Conservation (phyloP, 106 monocot genomes). For the Hemerocallis citrina region DNA sequence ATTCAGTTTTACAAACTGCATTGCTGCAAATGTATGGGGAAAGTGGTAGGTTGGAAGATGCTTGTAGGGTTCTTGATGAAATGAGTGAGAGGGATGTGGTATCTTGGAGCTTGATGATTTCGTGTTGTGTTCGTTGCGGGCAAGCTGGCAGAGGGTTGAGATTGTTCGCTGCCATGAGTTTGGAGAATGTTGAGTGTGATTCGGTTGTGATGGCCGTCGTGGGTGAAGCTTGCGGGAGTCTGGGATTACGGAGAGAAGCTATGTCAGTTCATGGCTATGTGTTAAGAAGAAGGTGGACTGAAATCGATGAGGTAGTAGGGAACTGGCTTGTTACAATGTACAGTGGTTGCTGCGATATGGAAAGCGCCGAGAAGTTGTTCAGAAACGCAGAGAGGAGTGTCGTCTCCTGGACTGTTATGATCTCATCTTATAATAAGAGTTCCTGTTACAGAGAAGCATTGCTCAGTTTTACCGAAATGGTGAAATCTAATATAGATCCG, state of each 20-base stretch:
- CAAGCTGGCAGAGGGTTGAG: neutral
- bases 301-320: neutral
- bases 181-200: slow-evolving; percentile 7
- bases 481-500: neutral
- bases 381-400: neutral
- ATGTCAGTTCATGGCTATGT: slow-evolving; percentile 19
- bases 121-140: slow-evolving; percentile 4
- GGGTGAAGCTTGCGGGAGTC: slow-evolving; percentile 12
- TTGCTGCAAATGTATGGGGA: slow-evolving; percentile 17
- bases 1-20: slow-evolving; percentile 6
- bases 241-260: slow-evolving; percentile 6
- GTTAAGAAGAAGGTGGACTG: slow-evolving; percentile 6
- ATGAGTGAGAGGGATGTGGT: slow-evolving; percentile 15
- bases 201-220: neutral
- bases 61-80: slow-evolving; percentile 3
- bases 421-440: slow-evolving; percentile 15
- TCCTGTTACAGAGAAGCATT: slow-evolving; percentile 19
- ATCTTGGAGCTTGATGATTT: slow-evolving; percentile 19
- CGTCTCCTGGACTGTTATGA: slow-evolving; percentile 18
- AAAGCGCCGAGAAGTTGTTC: slow-evolving; percentile 13
- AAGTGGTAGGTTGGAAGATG: neutral
- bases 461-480: slow-evolving; percentile 2
- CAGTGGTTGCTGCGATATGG: slow-evolving; percentile 2
- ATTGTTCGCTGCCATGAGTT: slow-evolving; percentile 10
- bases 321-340: slow-evolving; percentile 13